Conservation (phyloP, 768 basidiomycete species). For the Clavulina sp. region DNA sequence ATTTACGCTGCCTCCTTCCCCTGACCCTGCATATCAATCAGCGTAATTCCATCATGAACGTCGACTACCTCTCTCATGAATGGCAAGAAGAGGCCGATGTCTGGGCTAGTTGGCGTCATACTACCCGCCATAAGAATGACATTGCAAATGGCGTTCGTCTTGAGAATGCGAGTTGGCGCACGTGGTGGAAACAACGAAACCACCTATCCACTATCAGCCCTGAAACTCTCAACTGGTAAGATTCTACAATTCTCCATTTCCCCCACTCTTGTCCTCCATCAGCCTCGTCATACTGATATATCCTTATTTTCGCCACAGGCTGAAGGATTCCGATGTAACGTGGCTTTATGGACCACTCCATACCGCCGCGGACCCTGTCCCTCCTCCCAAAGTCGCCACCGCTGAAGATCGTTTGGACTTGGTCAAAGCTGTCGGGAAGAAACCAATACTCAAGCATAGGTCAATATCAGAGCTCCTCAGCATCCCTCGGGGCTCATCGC, state of each 20-base stretch:
- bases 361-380: conserved; percentile 74
- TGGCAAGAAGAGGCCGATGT: conserved; percentile 92
- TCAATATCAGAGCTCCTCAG: conserved; percentile 81
- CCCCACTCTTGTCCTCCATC: conserved; percentile 1
- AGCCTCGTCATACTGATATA: conserved; percentile 1
- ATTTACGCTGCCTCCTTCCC: background rate
- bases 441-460: conserved; percentile 93
- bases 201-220: conserved; percentile 88
- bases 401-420: conserved; percentile 38
- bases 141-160: conserved; percentile 87
- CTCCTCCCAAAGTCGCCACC: conserved; percentile 37
- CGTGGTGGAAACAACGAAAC: conserved; percentile 99
- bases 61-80: conserved; percentile 95
- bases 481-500: conserved; percentile 45
- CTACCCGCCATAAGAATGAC: conserved; percentile 97
- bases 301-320: conserved; percentile 33
- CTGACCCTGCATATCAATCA: no score
- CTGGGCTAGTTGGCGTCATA: conserved; percentile 94
- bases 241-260: background rate
- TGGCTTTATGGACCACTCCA: conserved; percentile 98
- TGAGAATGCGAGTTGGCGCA: conserved; percentile 97
- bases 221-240: conserved; percentile 96
- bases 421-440: conserved; percentile 23
- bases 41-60: conserved; percentile 64
- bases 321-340: conserved; percentile 97